Base-by-base conservation (phyloP, 83 land plant genomes). In the Larix sibirica region DNA sequence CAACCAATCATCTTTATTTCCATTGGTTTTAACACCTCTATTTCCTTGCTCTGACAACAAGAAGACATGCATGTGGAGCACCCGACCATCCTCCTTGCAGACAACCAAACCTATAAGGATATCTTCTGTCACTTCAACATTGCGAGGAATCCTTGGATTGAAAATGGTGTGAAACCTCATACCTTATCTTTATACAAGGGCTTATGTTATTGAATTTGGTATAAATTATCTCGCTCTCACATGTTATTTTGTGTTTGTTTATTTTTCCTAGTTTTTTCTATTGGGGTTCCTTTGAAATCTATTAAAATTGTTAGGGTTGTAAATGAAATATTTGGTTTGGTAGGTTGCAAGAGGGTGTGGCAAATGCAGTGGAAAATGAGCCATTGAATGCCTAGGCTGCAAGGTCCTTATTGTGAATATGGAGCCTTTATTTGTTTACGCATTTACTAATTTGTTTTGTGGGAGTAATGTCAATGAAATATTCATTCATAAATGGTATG, bases 371-470 rank as follows among this genome's bases (percentile, higher is more conserved):
- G 96, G 95, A 2, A 85, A 95, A 84, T 93, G 96, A 8, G 95
- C 96, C 23, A 83, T 95, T 54, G 96, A 95, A 70, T 95, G 98
- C 47, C 86, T 89, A 56, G 96, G 95, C n/a, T 95, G 98, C 83
- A 94, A 94, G 96, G 94, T 94, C 20, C 20, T 0, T 12, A 4
- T 38, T 38, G 40, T 38, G 40, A 38, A 38, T 38, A 38, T 38
- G 40, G 40, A 38, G 40, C 40, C 3, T 38, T 38, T 38, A 64
- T 4, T 23, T 33, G 28, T 28, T 28, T 28, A 28, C 28, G 28
- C 28, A 28, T 28, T 28, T 28, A 28, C 28, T 28, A 28, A 31
- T 16, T 42, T 16, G 14, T 42, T 42, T 26, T 23, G 20, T 20
- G 38, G 54, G 16, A 70, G 33, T 24, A 13, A 7, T 24, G 5